phyloP scores from a whole-genome alignment of 768 basidiomycete species.

The Lentinula lateritia region DNA sequence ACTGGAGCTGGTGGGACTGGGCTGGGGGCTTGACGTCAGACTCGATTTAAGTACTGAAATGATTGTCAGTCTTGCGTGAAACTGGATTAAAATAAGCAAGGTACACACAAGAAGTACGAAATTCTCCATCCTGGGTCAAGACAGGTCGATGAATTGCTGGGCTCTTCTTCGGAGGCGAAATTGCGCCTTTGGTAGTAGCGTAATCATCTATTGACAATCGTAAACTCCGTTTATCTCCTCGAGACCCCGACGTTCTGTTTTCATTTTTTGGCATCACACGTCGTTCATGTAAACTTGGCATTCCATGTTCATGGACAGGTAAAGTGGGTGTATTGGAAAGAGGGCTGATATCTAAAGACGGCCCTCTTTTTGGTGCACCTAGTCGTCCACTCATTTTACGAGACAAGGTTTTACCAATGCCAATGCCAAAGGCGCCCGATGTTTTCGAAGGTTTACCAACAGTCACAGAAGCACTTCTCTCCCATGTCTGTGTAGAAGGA shows the following conservation, averaged over 20 bases:
- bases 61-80: not conserved
- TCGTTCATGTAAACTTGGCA: conserved; percentile 30
- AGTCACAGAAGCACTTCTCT: not conserved
- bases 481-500: not conserved
- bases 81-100: not conserved
- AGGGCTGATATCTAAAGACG: not conserved
- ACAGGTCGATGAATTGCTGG: not conserved
- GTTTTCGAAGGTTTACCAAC: not conserved
- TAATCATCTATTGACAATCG: conserved; percentile 28
- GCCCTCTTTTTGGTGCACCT: conserved; percentile 9
- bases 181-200: conserved; percentile 1
- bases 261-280: conserved; percentile 6
- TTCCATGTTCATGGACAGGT: conserved; percentile 7
- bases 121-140: not conserved
- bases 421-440: conserved; percentile 4
- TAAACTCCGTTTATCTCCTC: conserved; percentile 10
- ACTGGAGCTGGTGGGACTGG: conserved; percentile 14
- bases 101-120: not conserved
- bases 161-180: not conserved
- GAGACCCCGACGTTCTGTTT: not conserved
- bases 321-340: not conserved
- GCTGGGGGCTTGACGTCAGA: not conserved
- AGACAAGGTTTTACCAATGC: conserved; percentile 20
- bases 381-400: conserved; percentile 31
- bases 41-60: not conserved